phyloP scores from a whole-genome alignment of 2,329 filamentous ascomycete species.

The Myriosclerotinia scirpicola region DNA sequence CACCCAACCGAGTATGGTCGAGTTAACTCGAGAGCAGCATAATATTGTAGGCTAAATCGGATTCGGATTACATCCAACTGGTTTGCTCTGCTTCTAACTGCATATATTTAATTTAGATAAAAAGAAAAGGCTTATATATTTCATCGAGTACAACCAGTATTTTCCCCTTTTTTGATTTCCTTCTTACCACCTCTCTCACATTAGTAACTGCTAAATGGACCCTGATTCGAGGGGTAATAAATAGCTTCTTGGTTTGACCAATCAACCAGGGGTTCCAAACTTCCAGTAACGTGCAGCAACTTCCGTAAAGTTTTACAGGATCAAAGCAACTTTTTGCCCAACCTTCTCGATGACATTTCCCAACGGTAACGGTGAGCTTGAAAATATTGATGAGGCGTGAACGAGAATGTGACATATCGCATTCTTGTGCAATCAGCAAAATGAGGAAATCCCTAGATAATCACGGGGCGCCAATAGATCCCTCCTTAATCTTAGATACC shows the following conservation, averaged over 20 bases:
- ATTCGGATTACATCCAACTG: background rate
- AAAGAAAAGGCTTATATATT: background rate
- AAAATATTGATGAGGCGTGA: slow-evolving; percentile 13
- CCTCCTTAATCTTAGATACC: slow-evolving; percentile 15
- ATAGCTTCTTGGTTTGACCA: slow-evolving; percentile 10
- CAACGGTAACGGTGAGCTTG: slow-evolving; percentile 22
- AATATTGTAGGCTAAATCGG: background rate
- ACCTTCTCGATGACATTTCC: slow-evolving; percentile 11
- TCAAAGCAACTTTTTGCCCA: slow-evolving; percentile 19
- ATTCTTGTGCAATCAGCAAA: slow-evolving; percentile 15
- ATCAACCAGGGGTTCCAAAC: background rate
- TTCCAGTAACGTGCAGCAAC: slow-evolving; percentile 21
- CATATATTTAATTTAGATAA: background rate
- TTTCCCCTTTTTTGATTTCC: slow-evolving; percentile 10
- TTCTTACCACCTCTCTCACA: slow-evolving; percentile 5
- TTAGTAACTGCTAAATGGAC: slow-evolving; percentile 15
- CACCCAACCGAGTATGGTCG: slow-evolving; percentile 7
- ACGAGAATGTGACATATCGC: slow-evolving; percentile 20
- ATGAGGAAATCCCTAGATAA: slow-evolving; percentile 14
- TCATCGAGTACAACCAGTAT: background rate
- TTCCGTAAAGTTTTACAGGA: slow-evolving; percentile 21
- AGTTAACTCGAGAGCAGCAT: slow-evolving; percentile 1
- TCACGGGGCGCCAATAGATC: slow-evolving; percentile 8
- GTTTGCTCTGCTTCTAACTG: background rate
- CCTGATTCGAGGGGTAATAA: slow-evolving; percentile 25